Percentiles rank a stretch among this genome's conserved stretches.
phyloP scores from a whole-genome alignment of 257 asterid species.

The Knoxia roxburghii region DNA sequence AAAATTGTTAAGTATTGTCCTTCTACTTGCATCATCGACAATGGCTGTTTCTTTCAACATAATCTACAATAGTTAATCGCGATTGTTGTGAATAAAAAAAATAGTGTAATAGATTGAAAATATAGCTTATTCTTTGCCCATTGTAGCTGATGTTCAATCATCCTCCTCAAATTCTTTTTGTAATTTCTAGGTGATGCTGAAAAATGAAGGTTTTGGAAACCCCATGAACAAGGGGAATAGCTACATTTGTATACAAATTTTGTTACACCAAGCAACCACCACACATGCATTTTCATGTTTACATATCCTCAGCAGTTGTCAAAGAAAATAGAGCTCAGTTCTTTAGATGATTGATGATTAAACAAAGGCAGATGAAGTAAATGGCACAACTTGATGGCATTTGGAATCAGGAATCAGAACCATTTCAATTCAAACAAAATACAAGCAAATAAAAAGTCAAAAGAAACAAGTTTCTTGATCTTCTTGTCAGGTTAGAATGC shows the following conservation, averaged over 20 bases:
- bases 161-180: conserved; percentile 11
- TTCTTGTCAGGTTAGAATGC: no score
- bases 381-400: no score
- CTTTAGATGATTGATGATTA: no score
- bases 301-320: no score
- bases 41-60: conserved; percentile 16
- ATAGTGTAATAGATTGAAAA: background rate
- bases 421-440: no score
- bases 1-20: background rate
- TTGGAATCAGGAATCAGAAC: no score
- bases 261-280: background rate
- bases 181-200: conserved; percentile 13
- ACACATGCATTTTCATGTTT: no score
- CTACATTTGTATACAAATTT: conserved; percentile 4
- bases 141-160: background rate
- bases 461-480: no score
- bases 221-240: conserved; percentile 7
- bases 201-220: background rate
- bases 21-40: conserved; percentile 9
- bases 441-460: no score
- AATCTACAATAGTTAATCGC: background rate
- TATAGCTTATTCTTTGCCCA: conserved; percentile 10
- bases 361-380: no score
- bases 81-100: background rate
- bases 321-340: no score